Base-by-base conservation (phyloP, 1,139 yeast genomes). In the Sugiyamaella paludigena region DNA sequence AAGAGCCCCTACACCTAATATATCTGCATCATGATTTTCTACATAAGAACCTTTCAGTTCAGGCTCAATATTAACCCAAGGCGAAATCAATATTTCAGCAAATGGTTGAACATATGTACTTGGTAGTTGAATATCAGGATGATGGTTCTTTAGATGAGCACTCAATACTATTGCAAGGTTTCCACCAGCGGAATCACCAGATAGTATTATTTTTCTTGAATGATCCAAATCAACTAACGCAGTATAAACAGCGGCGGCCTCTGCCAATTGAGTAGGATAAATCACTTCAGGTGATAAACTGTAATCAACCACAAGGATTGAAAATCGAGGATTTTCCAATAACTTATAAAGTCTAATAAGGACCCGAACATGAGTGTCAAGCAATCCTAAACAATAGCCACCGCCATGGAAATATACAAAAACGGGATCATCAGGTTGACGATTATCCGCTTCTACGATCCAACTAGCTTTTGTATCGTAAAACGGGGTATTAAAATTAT, bases 131-230 rank as follows among this genome's bases (percentile, higher is more conserved):
- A 40, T 40, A 16, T 27, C 45, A 11, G 45, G 45, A 16, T 42
- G 45, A 35, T 42, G 45, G 11, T 42, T 27, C 30, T 40, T 43
- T 32, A 69, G 57, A 52, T 64, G 70, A 48, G 74, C 65, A 11
- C 65, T 55, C n/a, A 73, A 45, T 3, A 67, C 63, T 11, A 69
- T 55, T 12, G 68, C 59, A 55, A 74, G 59, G 56, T 75, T 75
- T 7, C 67, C 75, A 13, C 79, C 79, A 12, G 76, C 76, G 2
- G 78, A 73, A 53, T 74, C 79, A 7, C 79, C 79, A 37, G 70
- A 48, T 7, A 74, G 54, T 33, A 63, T 65, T 43, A 75, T 66
- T 40, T 71, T 67, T 26, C 42, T 47, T 12, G 40, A 29, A 7
- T 56, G 54, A 50, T 66, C 70, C 1, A 73, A 73, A 11, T 63